Evolutionary conservation across 441 rosid species (phyloP).

Genomic region (Pelargonium myrrhifolium): DNA sequence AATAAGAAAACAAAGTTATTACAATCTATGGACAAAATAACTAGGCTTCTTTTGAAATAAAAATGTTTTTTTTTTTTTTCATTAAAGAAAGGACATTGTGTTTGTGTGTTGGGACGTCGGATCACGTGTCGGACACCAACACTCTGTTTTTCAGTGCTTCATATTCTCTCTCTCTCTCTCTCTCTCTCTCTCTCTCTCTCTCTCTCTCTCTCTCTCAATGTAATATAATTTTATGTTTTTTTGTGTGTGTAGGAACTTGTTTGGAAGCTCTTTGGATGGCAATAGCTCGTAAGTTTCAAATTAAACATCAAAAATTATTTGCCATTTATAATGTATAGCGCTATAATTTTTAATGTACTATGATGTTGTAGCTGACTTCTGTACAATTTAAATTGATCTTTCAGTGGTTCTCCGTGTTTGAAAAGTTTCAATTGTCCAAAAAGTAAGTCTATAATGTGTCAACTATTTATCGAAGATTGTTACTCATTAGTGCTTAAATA

Average conservation of each 20-base stretch:
- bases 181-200: too few species aligned
- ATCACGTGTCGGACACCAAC: too few species aligned
- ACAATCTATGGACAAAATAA: too few species aligned
- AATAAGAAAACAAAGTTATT: too few species aligned
- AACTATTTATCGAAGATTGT: neutral
- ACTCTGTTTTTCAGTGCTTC: too few species aligned
- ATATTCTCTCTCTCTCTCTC: too few species aligned
- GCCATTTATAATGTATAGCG: neutral
- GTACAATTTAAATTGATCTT: neutral
- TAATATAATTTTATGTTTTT: constrained; percentile 1
- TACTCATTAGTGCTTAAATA: neutral
- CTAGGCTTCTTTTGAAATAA: too few species aligned
- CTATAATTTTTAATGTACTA: neutral
- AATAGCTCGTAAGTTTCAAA: constrained; percentile 29
- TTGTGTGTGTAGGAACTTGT: constrained; percentile 39
- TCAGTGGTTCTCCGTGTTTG: constrained; percentile 37
- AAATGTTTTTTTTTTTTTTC: too few species aligned
- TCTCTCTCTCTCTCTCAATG: neutral
- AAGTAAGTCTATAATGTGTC: constrained; percentile 30
- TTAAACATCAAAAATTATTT: neutral
- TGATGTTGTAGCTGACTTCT: neutral
- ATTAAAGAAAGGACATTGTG: too few species aligned
- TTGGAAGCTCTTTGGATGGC: constrained; percentile 36
- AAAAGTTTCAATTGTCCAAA: constrained; percentile 17
- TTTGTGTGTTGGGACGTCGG: too few species aligned